Evolutionary conservation across 2,329 filamentous ascomycete species (phyloP).

Genomic region (Botrytis paeoniae): DNA sequence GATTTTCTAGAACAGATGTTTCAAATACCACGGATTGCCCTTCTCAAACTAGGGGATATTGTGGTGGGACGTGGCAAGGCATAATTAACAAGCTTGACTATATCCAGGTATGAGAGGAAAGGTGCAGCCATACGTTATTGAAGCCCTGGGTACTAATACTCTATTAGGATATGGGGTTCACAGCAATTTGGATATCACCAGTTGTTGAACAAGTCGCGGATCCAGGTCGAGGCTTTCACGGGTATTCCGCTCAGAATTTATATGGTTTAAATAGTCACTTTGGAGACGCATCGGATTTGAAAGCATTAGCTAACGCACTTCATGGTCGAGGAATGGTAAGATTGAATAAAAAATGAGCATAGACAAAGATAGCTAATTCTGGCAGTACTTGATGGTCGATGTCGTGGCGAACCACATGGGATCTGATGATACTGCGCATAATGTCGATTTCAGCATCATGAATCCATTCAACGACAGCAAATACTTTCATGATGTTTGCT

Average conservation of each 20-base stretch:
- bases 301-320: conserved; percentile 44
- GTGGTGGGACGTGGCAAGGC: conserved; percentile 46
- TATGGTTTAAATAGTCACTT: conserved; percentile 49
- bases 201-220: conserved; percentile 41
- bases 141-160: conserved; percentile 37
- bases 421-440: conserved; percentile 34
- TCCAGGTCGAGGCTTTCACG: conserved; percentile 42
- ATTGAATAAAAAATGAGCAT: rapidly evolving
- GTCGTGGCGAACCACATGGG: conserved; percentile 50
- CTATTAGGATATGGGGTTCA: conserved; percentile 22
- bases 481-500: conserved; percentile 38
- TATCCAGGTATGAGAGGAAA: conserved; percentile 35
- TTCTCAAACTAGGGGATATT: conserved; percentile 40
- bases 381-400: conserved; percentile 50
- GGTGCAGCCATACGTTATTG: background rate
- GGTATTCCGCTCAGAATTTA: conserved; percentile 47
- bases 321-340: conserved; percentile 44
- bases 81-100: conserved; percentile 44
- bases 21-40: conserved; percentile 32
- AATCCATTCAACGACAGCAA: conserved; percentile 41
- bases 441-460: conserved; percentile 41
- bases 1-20: conserved; percentile 44
- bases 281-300: conserved; percentile 46
- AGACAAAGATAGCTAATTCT: background rate
- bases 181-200: conserved; percentile 45